Evolutionary conservation across 2,329 filamentous ascomycete species (phyloP).

Genomic region (Alternaria conjuncta): DNA sequence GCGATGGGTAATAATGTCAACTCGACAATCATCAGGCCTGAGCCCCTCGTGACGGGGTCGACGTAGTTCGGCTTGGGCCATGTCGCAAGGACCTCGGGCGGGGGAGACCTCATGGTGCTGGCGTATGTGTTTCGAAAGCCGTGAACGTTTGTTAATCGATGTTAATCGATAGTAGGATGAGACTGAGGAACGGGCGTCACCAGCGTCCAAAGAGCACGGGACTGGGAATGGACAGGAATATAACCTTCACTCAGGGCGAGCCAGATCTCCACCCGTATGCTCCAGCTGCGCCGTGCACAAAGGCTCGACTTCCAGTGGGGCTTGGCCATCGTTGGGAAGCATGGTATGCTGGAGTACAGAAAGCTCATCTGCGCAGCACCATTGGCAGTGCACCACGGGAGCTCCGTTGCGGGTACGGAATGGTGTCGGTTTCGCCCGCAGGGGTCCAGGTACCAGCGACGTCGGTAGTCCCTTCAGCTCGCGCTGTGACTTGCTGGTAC

Average conservation of each 20-base stretch:
- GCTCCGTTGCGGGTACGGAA: constrained; percentile 38
- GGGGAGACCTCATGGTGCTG: constrained; percentile 42
- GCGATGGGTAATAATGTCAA: constrained; percentile 46
- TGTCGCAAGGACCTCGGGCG: constrained; percentile 42
- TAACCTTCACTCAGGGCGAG: constrained; percentile 18
- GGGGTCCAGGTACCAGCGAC: constrained; percentile 30
- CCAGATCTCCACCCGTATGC: constrained; percentile 21
- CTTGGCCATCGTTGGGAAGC: constrained; percentile 36
- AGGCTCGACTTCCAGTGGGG: constrained; percentile 19
- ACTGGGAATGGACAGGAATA: constrained; percentile 36
- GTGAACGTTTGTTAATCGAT: constrained; percentile 26
- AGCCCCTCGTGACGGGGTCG: constrained; percentile 51
- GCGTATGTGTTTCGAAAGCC: constrained; percentile 20
- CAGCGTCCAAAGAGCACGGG: constrained; percentile 33
- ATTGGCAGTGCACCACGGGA: constrained; percentile 34
- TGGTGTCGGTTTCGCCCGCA: constrained; percentile 31
- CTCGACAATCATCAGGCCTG: constrained; percentile 51
- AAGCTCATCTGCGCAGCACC: constrained; percentile 23
- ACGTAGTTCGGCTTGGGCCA: constrained; percentile 55
- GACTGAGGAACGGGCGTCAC: constrained; percentile 38
- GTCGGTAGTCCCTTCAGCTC: constrained; percentile 23
- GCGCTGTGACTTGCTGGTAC: constrained; percentile 37
- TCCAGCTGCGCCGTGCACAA: constrained; percentile 33
- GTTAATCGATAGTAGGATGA: constrained; percentile 23
- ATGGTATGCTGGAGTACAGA: constrained; percentile 22